Evolutionary conservation across 495 filamentous ascomycete species (phyloP), one percentile per base, ranked within the genome.

Genomic region (Rhypophila decipiens): DNA sequence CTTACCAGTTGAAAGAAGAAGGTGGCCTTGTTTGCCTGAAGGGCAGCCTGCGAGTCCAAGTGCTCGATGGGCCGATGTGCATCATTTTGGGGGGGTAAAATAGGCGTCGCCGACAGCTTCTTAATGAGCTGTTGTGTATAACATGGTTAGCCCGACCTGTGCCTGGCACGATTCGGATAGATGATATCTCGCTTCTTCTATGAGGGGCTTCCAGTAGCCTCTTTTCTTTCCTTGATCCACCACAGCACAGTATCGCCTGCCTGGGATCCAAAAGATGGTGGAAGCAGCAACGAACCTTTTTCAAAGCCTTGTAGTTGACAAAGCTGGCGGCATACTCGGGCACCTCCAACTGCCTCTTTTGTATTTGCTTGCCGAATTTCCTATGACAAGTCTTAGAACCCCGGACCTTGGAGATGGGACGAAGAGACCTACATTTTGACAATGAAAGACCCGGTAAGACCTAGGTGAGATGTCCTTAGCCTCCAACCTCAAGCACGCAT

Each of bases 281-380:
- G 24, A 22, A 39, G 20, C 20, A 19, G 5, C 5, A 12, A 57
- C 61, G 38, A 57, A 96, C 93, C 86, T 97, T 96, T 68, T 98
- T 98, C 52, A 98, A 75, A 46, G 88, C 91, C 72, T 98, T 98
- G 73, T 98, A 98, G 70, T 98, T 96, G 42, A 97, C 90, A 64
- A 98, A 97, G 69, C 88, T 95, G 42, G 91, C 88, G 39, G 91
- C 93, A 85, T 98, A 98, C 77, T 98, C 93, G 29, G 93, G 93
- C 27, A 98, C 87, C 68, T 98, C 93, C 57, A 98, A 88, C 74
- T 97, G 91, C 65, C 90, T 84, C 76, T 93, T 95, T 73, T 96
- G 94, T 53, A 97, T 93, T 58, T 96, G 86, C 77, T 98, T 98
- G 65, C 93, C 93, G 74, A 97, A 98, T 80, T 98, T 97, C 93